Percentiles rank a stretch among this genome's conserved stretches.
Evolutionary conservation across 2,329 filamentous ascomycete species (phyloP).

Genomic region (Trichoderma oligosporum): DNA sequence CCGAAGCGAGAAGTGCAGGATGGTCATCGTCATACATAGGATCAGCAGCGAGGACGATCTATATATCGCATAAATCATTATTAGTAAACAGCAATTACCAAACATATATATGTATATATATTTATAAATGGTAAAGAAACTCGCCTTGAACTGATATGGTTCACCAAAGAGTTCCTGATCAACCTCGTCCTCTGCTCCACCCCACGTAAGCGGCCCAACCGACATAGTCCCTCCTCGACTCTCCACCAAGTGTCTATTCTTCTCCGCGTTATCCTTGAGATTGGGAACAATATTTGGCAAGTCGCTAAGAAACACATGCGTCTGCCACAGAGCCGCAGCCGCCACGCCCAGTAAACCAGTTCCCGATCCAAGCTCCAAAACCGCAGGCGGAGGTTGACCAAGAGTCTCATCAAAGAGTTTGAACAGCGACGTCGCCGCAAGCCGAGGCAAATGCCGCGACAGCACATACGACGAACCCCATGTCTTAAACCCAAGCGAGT

Average conservation of each 20-base stretch:
- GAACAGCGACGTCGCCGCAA: slow-evolving; percentile 44
- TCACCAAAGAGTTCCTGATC: slow-evolving; percentile 44
- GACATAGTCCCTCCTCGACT: slow-evolving; percentile 53
- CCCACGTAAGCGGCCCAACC: slow-evolving; percentile 73
- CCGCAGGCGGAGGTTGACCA: slow-evolving; percentile 31
- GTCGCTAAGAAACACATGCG: slow-evolving; percentile 72
- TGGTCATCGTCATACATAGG: slow-evolving; percentile 83
- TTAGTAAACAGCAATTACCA: not conserved
- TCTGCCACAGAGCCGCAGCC: slow-evolving; percentile 67
- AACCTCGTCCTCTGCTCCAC: slow-evolving; percentile 44
- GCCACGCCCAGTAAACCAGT: slow-evolving; percentile 89
- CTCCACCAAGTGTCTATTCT: slow-evolving; percentile 57
- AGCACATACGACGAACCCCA: slow-evolving; percentile 91
- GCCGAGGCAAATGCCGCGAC: slow-evolving; percentile 62
- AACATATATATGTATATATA: accelerated
- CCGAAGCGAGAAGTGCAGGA: slow-evolving; percentile 66
- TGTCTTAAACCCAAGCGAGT: slow-evolving; percentile 88
- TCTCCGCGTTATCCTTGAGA: slow-evolving; percentile 65
- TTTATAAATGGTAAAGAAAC: not conserved
- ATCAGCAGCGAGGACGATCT: slow-evolving; percentile 80
- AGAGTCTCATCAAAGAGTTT: slow-evolving; percentile 41
- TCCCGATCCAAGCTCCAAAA: slow-evolving; percentile 82
- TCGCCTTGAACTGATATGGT: slow-evolving; percentile 51
- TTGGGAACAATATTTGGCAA: slow-evolving; percentile 81
- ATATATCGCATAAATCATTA: not conserved